These are phyloP conservation scores for Oryza coarctata DNA, from an alignment of 176 grass and related monocot species.

Conservation along the genomic window DNA sequence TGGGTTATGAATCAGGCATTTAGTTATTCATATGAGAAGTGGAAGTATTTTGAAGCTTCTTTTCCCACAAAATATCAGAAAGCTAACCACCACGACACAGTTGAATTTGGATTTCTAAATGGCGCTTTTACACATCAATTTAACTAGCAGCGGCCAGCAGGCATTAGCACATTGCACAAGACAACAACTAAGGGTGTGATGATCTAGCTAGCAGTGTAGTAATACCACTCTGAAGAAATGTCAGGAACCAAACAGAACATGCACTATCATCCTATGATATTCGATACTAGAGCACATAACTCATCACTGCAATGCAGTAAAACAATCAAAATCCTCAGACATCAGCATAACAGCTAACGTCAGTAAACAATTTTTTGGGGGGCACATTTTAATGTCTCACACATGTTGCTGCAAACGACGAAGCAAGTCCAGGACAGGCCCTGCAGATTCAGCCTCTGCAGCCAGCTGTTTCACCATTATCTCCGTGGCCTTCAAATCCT, in stretches of 20 bases:
- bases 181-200: background rate
- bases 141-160: background rate
- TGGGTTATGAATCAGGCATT: background rate
- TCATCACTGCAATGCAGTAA: conserved; percentile 7
- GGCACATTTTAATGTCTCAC: conserved; percentile 1
- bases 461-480: conserved; percentile 44
- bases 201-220: background rate
- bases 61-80: background rate
- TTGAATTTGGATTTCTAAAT: background rate
- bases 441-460: conserved; percentile 45
- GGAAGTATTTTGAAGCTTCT: background rate
- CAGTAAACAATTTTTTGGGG: background rate
- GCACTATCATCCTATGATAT: background rate
- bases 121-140: background rate
- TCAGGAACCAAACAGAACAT: background rate
- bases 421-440: conserved; percentile 51
- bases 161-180: background rate
- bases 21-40: background rate
- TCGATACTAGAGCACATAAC: background rate
- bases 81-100: background rate
- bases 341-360: background rate
- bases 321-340: conserved; percentile 6
- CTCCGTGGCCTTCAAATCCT: conserved; percentile 46
- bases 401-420: conserved; percentile 39
- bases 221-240: background rate